Conservation (phyloP, 2,329 filamentous ascomycete genomes). For the Aspergillus texensis region DNA sequence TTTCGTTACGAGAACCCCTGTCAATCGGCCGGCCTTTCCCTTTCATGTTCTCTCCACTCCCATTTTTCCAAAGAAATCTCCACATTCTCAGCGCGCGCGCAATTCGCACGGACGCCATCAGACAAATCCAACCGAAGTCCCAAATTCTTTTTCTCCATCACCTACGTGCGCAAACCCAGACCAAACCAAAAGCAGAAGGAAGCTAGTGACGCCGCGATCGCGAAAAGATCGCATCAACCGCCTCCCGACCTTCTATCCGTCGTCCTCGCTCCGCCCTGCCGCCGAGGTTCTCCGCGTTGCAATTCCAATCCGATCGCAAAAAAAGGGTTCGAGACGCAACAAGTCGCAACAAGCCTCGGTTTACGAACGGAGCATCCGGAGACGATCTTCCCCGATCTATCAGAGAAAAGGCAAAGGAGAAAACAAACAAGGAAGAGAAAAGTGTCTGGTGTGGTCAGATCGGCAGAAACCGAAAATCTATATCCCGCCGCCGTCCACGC, state of each 20-base stretch:
- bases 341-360: neutral
- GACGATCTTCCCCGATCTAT: neutral
- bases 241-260: neutral
- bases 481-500: constrained; percentile 1
- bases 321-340: neutral
- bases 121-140: neutral
- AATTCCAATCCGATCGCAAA: neutral
- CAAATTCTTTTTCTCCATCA: neutral
- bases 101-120: neutral
- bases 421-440: neutral
- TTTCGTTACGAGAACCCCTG: neutral
- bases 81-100: neutral
- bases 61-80: neutral
- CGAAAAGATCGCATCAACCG: neutral
- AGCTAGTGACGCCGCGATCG: neutral
- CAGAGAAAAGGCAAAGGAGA: neutral
- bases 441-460: neutral
- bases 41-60: neutral
- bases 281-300: neutral
- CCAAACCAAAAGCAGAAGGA: neutral
- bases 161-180: neutral
- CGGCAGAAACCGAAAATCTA: constrained; percentile 1
- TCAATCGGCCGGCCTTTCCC: neutral
- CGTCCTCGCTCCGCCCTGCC: neutral
- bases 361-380: neutral